Percentiles rank a stretch among this genome's conserved stretches.
Evolutionary conservation across 2,329 filamentous ascomycete species (phyloP).

Genomic region (Nothomitra cinnamomea): DNA sequence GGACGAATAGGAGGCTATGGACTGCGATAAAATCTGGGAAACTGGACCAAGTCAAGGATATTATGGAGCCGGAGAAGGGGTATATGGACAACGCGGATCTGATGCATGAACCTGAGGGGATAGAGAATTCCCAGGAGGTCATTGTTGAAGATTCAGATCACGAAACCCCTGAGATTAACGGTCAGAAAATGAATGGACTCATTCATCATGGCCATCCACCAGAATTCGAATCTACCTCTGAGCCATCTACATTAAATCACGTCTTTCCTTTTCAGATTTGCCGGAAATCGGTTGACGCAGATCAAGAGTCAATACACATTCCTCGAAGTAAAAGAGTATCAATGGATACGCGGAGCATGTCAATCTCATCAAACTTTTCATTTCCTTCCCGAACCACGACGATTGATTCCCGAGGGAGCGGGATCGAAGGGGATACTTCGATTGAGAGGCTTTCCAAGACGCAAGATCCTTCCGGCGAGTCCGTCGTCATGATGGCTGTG

Average conservation of each 20-base stretch:
- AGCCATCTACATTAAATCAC: slow-evolving; percentile 39
- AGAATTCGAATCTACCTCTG: neutral
- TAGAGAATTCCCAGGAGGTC: neutral
- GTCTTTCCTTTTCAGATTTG: slow-evolving; percentile 72
- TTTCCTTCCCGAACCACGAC: slow-evolving; percentile 67
- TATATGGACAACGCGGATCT: slow-evolving; percentile 14
- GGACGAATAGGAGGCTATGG: slow-evolving; percentile 75
- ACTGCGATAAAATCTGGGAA: slow-evolving; percentile 67
- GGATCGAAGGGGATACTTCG: slow-evolving; percentile 71
- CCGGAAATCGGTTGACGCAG: slow-evolving; percentile 15
- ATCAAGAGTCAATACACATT: slow-evolving; percentile 12
- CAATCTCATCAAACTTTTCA: slow-evolving; percentile 61
- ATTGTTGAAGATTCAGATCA: neutral
- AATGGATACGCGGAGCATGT: slow-evolving; percentile 79
- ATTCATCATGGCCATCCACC: slow-evolving; percentile 14
- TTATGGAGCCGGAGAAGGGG: slow-evolving; percentile 54
- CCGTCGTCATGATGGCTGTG: slow-evolving; percentile 32
- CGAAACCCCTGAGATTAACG: neutral
- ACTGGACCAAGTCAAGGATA: slow-evolving; percentile 53
- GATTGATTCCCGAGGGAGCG: slow-evolving; percentile 53
- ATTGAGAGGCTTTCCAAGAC: slow-evolving; percentile 63
- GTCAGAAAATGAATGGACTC: neutral
- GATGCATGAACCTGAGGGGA: slow-evolving; percentile 25
- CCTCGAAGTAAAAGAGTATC: slow-evolving; percentile 61
- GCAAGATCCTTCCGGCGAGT: slow-evolving; percentile 31